phyloP scores from a whole-genome alignment of 768 basidiomycete species.

The Phylloporus arenicola region DNA sequence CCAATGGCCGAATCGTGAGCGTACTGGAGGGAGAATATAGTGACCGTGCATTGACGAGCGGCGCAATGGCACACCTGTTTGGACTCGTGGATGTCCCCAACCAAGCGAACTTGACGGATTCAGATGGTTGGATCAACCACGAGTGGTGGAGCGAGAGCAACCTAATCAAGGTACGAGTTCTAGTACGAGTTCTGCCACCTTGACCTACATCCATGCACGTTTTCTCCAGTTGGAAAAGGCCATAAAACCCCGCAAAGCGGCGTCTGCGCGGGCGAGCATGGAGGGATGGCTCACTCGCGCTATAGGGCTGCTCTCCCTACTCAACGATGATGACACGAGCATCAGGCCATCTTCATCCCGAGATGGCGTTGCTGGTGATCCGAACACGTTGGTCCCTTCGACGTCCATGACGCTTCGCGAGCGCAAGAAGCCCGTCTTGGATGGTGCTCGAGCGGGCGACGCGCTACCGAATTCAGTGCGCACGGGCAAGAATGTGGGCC shows the following conservation, averaged over 20 bases:
- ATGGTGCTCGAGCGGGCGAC: neutral
- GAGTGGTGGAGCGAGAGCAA: slow-evolving; percentile 66
- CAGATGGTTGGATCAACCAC: slow-evolving; percentile 29
- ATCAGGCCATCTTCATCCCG: slow-evolving; percentile 1
- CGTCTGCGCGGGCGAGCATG: slow-evolving; percentile 26
- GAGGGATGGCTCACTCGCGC: slow-evolving; percentile 61
- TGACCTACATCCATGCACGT: neutral
- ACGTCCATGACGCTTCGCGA: slow-evolving; percentile 48
- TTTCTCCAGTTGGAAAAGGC: slow-evolving; percentile 54
- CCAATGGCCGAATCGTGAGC: slow-evolving; percentile 69
- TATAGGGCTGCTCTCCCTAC: slow-evolving; percentile 22
- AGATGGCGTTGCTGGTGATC: neutral
- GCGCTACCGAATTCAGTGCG: neutral
- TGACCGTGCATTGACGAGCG: slow-evolving; percentile 81
- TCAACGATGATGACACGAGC: neutral
- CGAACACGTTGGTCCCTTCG: slow-evolving; percentile 21
- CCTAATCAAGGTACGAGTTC: slow-evolving; percentile 44
- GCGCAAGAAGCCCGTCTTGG: slow-evolving; percentile 30
- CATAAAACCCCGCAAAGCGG: slow-evolving; percentile 52
- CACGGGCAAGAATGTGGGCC: neutral
- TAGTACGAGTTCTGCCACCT: neutral
- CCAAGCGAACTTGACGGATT: neutral
- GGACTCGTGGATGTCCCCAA: slow-evolving; percentile 45
- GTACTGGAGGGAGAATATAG: slow-evolving; percentile 96
- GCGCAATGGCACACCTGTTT: slow-evolving; percentile 72